phyloP scores from a whole-genome alignment of 2,329 filamentous ascomycete genomes.

The Escovopsis sp. region DNA sequence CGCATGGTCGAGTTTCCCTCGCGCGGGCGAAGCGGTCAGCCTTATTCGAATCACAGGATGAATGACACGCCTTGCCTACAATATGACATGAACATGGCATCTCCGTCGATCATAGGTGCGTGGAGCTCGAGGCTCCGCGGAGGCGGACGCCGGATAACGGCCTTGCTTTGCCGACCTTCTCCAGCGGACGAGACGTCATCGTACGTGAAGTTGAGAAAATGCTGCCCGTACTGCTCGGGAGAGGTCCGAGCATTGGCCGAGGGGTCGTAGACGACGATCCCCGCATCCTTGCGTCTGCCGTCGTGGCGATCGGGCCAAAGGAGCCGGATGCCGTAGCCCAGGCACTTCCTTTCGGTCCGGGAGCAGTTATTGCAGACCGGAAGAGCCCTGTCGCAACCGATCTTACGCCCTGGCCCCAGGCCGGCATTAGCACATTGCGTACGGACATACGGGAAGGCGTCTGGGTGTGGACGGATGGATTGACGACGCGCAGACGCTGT shows the following conservation, averaged over 20 bases:
- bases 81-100: constrained; percentile 10
- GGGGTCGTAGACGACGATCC: constrained; percentile 3
- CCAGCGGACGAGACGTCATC: constrained; percentile 16
- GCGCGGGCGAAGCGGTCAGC: not conserved
- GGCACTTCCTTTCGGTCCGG: constrained; percentile 25
- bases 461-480: not conserved
- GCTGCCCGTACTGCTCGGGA: constrained; percentile 18
- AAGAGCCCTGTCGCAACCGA: constrained; percentile 29
- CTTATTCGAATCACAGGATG: not conserved
- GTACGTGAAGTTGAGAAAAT: constrained; percentile 26
- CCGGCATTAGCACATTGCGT: not conserved
- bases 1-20: not conserved
- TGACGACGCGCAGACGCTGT: not conserved
- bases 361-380: constrained; percentile 30
- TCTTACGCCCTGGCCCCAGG: constrained; percentile 26
- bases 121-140: constrained; percentile 5
- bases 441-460: not conserved
- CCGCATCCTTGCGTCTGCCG: constrained; percentile 20
- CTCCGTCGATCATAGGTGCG: constrained; percentile 5
- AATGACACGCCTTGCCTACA: constrained; percentile 6
- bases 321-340: constrained; percentile 30
- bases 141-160: constrained; percentile 1
- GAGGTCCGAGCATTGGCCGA: constrained; percentile 9
- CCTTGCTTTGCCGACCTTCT: constrained; percentile 1
- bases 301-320: constrained; percentile 33